Evolutionary conservation across 352 stramenopile species (phyloP).

Genomic region (Phytopythium aichiense): DNA sequence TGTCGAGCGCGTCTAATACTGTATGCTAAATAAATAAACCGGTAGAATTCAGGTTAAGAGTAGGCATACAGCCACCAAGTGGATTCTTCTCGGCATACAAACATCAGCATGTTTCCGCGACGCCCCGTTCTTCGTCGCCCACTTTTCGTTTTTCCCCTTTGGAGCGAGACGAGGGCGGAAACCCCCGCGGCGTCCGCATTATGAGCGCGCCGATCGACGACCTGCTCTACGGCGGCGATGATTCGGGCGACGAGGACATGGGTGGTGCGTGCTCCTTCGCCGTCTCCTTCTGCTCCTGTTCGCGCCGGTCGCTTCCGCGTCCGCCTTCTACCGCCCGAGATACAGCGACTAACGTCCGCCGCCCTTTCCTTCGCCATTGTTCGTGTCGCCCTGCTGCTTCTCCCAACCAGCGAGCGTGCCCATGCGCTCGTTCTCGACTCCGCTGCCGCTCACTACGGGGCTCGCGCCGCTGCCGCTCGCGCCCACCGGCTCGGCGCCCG

Average conservation of each 20-base stretch:
- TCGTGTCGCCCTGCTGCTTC: background rate
- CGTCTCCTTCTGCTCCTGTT: conserved; percentile 1
- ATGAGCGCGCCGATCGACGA: conserved; percentile 87
- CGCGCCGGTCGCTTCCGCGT: background rate
- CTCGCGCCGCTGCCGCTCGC: conserved; percentile 7
- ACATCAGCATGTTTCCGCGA: background rate
- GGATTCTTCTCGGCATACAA: background rate
- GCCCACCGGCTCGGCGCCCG: conserved; percentile 1
- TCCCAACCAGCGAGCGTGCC: conserved; percentile 13
- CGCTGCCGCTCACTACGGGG: conserved; percentile 20
- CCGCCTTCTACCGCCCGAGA: background rate
- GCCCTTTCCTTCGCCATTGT: conserved; percentile 5
- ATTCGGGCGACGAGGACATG: conserved; percentile 80
- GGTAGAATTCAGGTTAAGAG: background rate
- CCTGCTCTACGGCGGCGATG: conserved; percentile 75
- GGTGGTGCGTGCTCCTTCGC: conserved; percentile 31
- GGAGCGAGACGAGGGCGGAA: conserved; percentile 3
- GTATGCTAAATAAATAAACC: too few relatives aligned
- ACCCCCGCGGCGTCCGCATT: conserved; percentile 2
- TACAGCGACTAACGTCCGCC: background rate
- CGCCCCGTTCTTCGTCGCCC: background rate
- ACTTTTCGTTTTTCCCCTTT: conserved; percentile 8
- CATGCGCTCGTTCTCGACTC: conserved; percentile 33
- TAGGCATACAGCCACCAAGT: too few relatives aligned
- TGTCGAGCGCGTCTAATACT: too few relatives aligned